These are phyloP conservation scores for Aspergillus sp. DNA, from an alignment of 2,329 filamentous ascomycete genomes.

Conservation along the genomic window DNA sequence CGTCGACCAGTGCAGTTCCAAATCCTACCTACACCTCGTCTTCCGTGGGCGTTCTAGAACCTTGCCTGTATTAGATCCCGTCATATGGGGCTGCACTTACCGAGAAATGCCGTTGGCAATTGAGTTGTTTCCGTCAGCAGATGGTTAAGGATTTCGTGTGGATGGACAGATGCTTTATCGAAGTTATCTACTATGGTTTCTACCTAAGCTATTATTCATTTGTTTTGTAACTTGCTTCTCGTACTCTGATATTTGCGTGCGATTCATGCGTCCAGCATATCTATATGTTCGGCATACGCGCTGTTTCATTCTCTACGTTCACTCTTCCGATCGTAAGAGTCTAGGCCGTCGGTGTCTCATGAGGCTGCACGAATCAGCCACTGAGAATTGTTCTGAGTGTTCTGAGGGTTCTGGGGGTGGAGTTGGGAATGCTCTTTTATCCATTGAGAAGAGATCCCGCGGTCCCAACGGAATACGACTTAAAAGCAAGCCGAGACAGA, in stretches of 20 bases:
- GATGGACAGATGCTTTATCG: no score
- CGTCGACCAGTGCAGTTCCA: not conserved
- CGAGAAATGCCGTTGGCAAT: not conserved
- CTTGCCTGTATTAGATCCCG: not conserved
- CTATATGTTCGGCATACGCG: not conserved
- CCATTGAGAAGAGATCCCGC: not conserved
- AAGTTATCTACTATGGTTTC: no score
- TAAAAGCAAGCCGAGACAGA: no score
- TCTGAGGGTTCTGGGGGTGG: not conserved
- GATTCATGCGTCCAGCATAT: not conserved
- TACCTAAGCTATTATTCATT: no score
- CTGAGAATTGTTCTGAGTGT: not conserved
- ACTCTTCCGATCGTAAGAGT: not conserved
- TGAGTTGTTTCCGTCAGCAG: not conserved
- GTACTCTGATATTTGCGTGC: no score
- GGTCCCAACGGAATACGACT: not conserved
- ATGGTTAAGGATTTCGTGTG: not conserved
- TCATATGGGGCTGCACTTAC: not conserved
- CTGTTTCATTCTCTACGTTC: not conserved
- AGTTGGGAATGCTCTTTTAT: not conserved
- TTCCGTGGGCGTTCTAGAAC: not conserved
- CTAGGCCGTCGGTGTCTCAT: not conserved
- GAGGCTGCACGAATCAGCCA: not conserved
- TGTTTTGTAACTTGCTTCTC: no score
- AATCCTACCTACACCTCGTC: not conserved